Evolutionary conservation across 345 rosid genomes (phyloP).

Genomic region (Streptanthus diversifolius): DNA sequence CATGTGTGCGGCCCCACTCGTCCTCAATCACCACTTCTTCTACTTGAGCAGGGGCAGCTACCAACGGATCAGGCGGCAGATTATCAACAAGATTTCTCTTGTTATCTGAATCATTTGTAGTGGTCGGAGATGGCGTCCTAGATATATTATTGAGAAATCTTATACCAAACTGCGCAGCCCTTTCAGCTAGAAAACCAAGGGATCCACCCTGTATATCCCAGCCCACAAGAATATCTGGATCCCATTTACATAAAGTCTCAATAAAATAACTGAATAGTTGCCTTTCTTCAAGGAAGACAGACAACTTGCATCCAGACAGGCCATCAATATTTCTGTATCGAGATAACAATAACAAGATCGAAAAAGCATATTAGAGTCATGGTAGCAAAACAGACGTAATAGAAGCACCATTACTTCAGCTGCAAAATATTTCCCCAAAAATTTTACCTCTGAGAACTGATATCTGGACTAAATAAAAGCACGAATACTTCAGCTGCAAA

Average conservation of each 20-base stretch:
- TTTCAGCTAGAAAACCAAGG: conserved; percentile 91
- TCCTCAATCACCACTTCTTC: conserved; percentile 71
- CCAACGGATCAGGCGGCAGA: conserved; percentile 38
- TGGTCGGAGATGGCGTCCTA: conserved; percentile 55
- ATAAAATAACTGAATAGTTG: conserved; percentile 53
- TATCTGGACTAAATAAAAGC: conserved; percentile 50
- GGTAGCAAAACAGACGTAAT: background rate
- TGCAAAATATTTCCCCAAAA: conserved; percentile 11
- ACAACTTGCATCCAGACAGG: conserved; percentile 54
- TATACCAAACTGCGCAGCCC: conserved; percentile 89
- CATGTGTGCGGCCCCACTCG: conserved; percentile 98
- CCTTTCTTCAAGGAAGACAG: conserved; percentile 61
- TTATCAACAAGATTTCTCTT: conserved; percentile 37
- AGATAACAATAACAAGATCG: conserved; percentile 11
- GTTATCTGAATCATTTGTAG: conserved; percentile 36
- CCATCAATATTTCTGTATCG: conserved; percentile 69
- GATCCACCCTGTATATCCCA: conserved; percentile 97
- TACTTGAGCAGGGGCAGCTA: conserved; percentile 39
- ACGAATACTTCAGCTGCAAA: conserved; percentile 43
- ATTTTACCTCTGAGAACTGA: conserved; percentile 50
- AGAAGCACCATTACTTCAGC: background rate
- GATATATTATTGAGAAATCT: conserved; percentile 76
- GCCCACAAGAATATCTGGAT: conserved; percentile 85
- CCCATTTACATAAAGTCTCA: conserved; percentile 48
- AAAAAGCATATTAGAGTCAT: conserved; percentile 1